Evolutionary conservation across 106 monocot genomes (phyloP), one percentile per base, ranked within the genome.

Genomic region (Narthecium ossifragum): DNA sequence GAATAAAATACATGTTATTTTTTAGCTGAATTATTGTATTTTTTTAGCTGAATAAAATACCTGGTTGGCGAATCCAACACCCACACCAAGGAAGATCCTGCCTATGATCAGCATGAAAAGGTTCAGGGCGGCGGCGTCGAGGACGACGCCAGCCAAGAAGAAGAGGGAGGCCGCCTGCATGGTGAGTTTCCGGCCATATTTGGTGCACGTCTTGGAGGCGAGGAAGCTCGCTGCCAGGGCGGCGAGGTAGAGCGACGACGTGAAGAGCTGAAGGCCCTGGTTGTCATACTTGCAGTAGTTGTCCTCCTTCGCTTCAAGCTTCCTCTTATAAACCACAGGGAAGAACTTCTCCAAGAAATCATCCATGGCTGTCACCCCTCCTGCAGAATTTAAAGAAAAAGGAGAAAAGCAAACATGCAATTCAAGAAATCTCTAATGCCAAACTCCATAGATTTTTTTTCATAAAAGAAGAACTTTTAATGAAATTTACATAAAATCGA

Each of bases 281-380:
- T 52, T 59, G 71, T 81, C 67, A 29, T 71, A 81, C 57, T 71
- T 58, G 71, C 80, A 81, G 67, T 81, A 81, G 48, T 72, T 38
- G 38, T 49, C 13, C 33, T 71, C 58, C 27, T 71, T 68, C 14
- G 53, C 62, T 14, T 55, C 33, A 17, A 59, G 55, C 45, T 81
- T 81, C 40, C 67, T 60, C 13, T 34, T 12, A 60, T 75, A 81
- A 24, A 76, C 75, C 1, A 14, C 30, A 38, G 51, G 80, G 56
- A 80, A 80, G 75, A 80, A 80, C 27, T 75, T 62, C 31, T 45
- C 28, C 53, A 81, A 31, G 67, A 81, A 81, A 39, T 75, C 75
- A 41, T 81, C 80, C 80, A 81, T 81, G 32, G 75, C 62, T 41
- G 80, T 81, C 43, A 81, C 80, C 10, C 81, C 81, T 14, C 81